phyloP scores from a whole-genome alignment of 2,329 filamentous ascomycete genomes.

The Fusarium globosum region DNA sequence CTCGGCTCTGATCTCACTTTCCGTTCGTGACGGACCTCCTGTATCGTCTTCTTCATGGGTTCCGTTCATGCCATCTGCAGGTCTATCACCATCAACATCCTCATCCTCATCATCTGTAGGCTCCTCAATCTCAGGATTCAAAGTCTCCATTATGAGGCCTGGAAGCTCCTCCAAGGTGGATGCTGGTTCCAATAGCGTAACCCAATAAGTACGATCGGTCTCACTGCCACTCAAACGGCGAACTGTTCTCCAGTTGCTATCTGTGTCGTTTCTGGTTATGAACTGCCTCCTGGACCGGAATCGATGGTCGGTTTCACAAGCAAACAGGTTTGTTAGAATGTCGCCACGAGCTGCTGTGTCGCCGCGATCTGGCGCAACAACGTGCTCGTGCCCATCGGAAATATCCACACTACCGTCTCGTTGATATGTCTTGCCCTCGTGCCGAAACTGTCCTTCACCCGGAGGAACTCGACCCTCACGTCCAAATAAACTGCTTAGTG shows the following conservation, averaged over 20 bases:
- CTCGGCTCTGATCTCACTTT: slow-evolving; percentile 56
- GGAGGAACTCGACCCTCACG: slow-evolving; percentile 76
- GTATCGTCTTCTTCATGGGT: slow-evolving; percentile 43
- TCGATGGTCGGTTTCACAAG: slow-evolving; percentile 48
- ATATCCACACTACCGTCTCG: slow-evolving; percentile 73
- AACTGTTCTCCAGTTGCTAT: slow-evolving; percentile 52
- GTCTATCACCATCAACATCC: slow-evolving; percentile 36
- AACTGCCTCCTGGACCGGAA: slow-evolving; percentile 46
- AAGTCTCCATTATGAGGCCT: slow-evolving; percentile 51
- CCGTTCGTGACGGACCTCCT: slow-evolving; percentile 49
- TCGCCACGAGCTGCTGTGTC: slow-evolving; percentile 71
- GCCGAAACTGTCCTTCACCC: slow-evolving; percentile 65
- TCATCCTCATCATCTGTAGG: slow-evolving; percentile 46
- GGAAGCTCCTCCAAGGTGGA: slow-evolving; percentile 57
- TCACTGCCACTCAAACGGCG: slow-evolving; percentile 47
- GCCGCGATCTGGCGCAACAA: slow-evolving; percentile 68
- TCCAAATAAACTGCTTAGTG: slow-evolving; percentile 79
- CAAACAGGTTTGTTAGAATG: slow-evolving; percentile 67
- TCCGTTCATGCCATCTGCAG: slow-evolving; percentile 41
- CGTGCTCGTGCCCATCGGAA: slow-evolving; percentile 65
- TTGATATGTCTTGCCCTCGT: slow-evolving; percentile 74
- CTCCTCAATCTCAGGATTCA: slow-evolving; percentile 44
- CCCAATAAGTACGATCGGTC: slow-evolving; percentile 55
- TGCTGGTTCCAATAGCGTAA: slow-evolving; percentile 59
- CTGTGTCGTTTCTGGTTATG: slow-evolving; percentile 46